Evolutionary conservation across 2,329 filamentous ascomycete genomes (phyloP), one percentile per base, ranked within the genome.

Genomic region (Colletotrichum theobromicola): DNA sequence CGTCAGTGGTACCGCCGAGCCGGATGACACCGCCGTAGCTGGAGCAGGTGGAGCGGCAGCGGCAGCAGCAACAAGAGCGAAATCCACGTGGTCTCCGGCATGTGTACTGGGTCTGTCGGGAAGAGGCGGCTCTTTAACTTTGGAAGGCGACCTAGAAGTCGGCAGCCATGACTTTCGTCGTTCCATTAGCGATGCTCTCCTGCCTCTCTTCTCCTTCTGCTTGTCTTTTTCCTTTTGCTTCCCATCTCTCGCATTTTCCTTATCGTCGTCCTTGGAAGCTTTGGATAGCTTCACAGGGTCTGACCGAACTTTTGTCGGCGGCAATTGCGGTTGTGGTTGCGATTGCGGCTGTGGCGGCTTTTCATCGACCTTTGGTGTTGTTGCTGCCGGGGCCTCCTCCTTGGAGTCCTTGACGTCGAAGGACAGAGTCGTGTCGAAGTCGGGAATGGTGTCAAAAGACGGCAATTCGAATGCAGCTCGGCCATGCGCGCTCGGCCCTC

Each of bases 151-250:
- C 76, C 84, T 88, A 28, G 87, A 85, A 79, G 83, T 83, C 16
- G 85, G 84, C 72, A 91, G 84, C 90, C 89, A 91, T 74, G 88
- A 88, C 72, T 87, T 86, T 5, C 87, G 87, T 68, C 87, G 85
- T 74, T 87, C 88, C 68, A 88, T 84, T 63, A 89, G 81, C 57
- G 88, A 87, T 75, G 82, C 86, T 77, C 85, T 87, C 80, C 85
- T 87, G 76, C 78, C 77, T 34, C 63, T 72, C 55, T 76, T 76
- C 37, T 66, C 30, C 58, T 65, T 34, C 46, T 70, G 57, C 66
- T 65, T 68, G 18, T 70, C 66, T 24, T 75, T 73, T 10, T 75
- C 70, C 70, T 69, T 73, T 8, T 74, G 70, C 37, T 75, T 74
- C n/a, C 70, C 70, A 21, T 75, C 65, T 50, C 58, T 73, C 35